Evolutionary conservation across 192 early-diverging fungal genomes (phyloP).

Genomic region (Martensiomyces pterosporus): DNA sequence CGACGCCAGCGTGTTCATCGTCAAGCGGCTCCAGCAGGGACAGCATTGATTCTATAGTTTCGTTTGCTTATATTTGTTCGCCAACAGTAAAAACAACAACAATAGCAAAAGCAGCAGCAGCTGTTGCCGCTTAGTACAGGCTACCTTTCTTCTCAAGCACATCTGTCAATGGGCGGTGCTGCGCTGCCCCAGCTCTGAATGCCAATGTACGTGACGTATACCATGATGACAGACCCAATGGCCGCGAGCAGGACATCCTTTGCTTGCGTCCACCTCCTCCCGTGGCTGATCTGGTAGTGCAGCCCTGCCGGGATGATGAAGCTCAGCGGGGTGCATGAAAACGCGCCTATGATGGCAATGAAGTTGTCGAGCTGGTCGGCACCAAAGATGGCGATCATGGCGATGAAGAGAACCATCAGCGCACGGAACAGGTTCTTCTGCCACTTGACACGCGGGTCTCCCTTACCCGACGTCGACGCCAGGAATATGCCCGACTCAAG

Average conservation of each 20-base stretch:
- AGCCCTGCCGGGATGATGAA: conserved; percentile 87
- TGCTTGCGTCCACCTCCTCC: conserved; percentile 38
- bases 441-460: conserved; percentile 73
- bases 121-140: too few species aligned
- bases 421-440: conserved; percentile 80
- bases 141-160: too few species aligned
- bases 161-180: conserved; percentile 20
- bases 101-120: too few species aligned
- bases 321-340: conserved; percentile 69
- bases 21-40: conserved; percentile 53
- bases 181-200: conserved; percentile 43
- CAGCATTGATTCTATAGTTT: conserved; percentile 14
- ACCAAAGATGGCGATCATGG: conserved; percentile 71
- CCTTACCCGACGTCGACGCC: conserved; percentile 81
- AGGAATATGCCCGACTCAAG: conserved; percentile 79
- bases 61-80: conserved; percentile 2
- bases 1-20: conserved; percentile 58
- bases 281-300: conserved; percentile 62
- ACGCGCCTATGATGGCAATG: conserved; percentile 79
- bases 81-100: too few species aligned
- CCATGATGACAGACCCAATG: conserved; percentile 68
- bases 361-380: conserved; percentile 79
- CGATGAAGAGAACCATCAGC: conserved; percentile 60
- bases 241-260: conserved; percentile 59
- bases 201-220: conserved; percentile 72